Evolutionary conservation across 495 filamentous ascomycete species (phyloP).

Genomic region (Tuber borchii): DNA sequence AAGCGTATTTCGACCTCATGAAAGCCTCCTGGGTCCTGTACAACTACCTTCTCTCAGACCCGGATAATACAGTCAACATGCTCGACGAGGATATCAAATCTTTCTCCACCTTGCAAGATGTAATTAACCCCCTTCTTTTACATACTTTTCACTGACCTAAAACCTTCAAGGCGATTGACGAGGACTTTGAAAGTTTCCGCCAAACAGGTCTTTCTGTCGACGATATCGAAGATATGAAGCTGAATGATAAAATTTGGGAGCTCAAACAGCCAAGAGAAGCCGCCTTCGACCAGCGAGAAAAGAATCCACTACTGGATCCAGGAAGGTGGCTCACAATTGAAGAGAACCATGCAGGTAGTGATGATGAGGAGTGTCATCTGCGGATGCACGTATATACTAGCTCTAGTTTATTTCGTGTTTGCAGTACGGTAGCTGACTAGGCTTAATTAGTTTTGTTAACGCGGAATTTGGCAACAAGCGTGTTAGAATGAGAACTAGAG

Average conservation of each 20-base stretch:
- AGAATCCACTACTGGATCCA: slow-evolving; percentile 38
- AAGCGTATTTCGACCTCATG: slow-evolving; percentile 46
- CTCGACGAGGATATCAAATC: not conserved
- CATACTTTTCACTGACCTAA: not conserved
- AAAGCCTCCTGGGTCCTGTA: slow-evolving; percentile 48
- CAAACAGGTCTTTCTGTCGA: not conserved
- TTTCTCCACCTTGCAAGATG: not conserved
- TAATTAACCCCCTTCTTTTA: not conserved
- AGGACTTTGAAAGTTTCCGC: slow-evolving; percentile 9
- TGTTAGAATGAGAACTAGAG: not conserved
- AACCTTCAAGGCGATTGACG: slow-evolving; percentile 11
- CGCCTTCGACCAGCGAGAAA: not conserved
- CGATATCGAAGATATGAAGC: not conserved
- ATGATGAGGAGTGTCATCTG: not conserved
- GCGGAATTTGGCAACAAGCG: not conserved
- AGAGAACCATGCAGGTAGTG: slow-evolving; percentile 11
- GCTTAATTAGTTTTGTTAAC: not conserved
- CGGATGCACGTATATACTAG: not conserved
- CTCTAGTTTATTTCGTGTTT: not conserved
- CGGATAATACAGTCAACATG: not conserved
- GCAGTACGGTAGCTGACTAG: not conserved
- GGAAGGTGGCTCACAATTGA: slow-evolving; percentile 24
- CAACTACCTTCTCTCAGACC: slow-evolving; percentile 24
- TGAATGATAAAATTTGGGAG: not conserved
- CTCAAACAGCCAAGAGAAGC: not conserved